phyloP scores from a whole-genome alignment of 1,139 yeast species.

The Trichomonascaceae sp. region DNA sequence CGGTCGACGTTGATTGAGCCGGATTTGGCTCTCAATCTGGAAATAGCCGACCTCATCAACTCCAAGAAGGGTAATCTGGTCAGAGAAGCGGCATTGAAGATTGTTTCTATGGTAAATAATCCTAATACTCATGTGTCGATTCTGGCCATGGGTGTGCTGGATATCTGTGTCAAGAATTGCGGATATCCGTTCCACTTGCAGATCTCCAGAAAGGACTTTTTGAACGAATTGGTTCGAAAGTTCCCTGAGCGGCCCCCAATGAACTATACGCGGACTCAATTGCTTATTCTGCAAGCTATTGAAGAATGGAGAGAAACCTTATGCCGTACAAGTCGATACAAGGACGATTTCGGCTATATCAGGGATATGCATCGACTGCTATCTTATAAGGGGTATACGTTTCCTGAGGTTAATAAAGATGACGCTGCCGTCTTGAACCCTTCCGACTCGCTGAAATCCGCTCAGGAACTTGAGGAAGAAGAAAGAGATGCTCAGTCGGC shows the following conservation, averaged over 20 bases:
- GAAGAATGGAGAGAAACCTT: conserved; percentile 98
- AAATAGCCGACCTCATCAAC: conserved; percentile 88
- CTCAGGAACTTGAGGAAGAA: conserved; percentile 86
- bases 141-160: conserved; percentile 58
- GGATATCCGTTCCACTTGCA: conserved; percentile 96
- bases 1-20: conserved; percentile 82
- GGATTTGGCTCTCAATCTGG: conserved; percentile 78
- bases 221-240: conserved; percentile 84
- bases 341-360: conserved; percentile 85
- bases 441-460: conserved; percentile 79
- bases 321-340: conserved; percentile 82
- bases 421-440: conserved; percentile 94
- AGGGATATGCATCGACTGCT: conserved; percentile 93
- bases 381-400: conserved; percentile 79
- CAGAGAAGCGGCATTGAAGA: conserved; percentile 88
- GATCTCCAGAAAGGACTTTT: conserved; percentile 87
- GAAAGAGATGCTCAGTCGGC: conserved; percentile 92
- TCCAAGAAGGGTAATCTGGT: conserved; percentile 90
- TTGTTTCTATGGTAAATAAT: conserved; percentile 76
- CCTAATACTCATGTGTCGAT: conserved; percentile 74
- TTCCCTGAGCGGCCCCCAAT: conserved; percentile 95
- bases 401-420: conserved; percentile 86
- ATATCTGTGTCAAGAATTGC: conserved; percentile 91
- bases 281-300: conserved; percentile 78
- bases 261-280: conserved; percentile 75